Evolutionary conservation across 1,284 basidiomycete species (phyloP).

Genomic region (Acaromyces ingoldii): DNA sequence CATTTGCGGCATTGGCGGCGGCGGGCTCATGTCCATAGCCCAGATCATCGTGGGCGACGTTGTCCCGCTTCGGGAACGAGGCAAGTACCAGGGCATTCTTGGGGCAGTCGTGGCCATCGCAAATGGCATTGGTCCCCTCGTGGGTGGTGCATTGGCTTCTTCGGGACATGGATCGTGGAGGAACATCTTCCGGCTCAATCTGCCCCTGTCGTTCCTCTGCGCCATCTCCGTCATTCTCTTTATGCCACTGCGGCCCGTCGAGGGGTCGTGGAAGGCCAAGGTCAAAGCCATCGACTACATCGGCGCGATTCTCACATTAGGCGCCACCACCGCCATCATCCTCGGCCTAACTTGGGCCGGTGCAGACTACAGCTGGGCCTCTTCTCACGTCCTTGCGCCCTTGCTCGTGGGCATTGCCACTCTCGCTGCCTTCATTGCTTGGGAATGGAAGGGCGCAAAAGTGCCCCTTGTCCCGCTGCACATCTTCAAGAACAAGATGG

Average conservation of each 20-base stretch:
- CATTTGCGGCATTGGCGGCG: conserved; percentile 63
- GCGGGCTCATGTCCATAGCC: conserved; percentile 23
- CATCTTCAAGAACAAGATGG: conserved; percentile 69
- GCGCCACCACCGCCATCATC: conserved; percentile 19
- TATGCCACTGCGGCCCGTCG: conserved; percentile 25
- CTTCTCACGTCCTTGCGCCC: conserved; percentile 54
- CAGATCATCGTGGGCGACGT: conserved; percentile 19
- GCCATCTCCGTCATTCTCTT: conserved; percentile 21
- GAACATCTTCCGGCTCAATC: conserved; percentile 30
- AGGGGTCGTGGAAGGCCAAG: conserved; percentile 20
- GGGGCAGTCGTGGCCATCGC: conserved; percentile 26
- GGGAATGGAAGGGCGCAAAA: conserved; percentile 63
- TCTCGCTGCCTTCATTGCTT: conserved; percentile 62
- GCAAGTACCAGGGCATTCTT: conserved; percentile 32
- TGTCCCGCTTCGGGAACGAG: conserved; percentile 18
- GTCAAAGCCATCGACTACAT: conserved; percentile 23
- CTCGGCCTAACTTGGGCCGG: conserved; percentile 67
- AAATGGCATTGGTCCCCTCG: conserved; percentile 26
- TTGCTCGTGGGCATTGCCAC: conserved; percentile 61
- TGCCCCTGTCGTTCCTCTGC: conserved; percentile 24
- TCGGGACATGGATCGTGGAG: conserved; percentile 15
- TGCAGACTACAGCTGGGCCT: conserved; percentile 52
- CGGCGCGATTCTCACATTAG: conserved; percentile 20
- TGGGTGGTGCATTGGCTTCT: conserved; percentile 23
- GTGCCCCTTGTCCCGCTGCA: conserved; percentile 54